These are phyloP conservation scores for Geranium brycei DNA, from an alignment of 345 rosid species.

Conservation along the genomic window DNA sequence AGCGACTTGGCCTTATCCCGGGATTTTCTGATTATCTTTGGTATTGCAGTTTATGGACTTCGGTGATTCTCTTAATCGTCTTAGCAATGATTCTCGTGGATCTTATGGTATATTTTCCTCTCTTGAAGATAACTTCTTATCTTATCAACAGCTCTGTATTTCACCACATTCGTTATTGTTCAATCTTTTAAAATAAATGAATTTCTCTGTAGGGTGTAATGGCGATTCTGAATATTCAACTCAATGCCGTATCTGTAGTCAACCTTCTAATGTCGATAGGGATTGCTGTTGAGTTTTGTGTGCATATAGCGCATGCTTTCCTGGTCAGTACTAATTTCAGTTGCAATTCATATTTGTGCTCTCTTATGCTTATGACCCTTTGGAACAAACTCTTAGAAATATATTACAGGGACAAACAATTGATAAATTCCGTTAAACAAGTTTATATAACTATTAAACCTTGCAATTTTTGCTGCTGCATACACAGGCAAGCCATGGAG, in stretches of 20 bases:
- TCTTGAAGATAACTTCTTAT: background rate
- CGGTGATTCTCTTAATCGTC: slow-evolving; percentile 64
- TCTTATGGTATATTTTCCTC: slow-evolving; percentile 55
- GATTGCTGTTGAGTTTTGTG: slow-evolving; percentile 90
- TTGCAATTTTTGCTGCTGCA: background rate
- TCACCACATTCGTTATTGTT: no score
- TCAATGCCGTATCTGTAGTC: slow-evolving; percentile 91
- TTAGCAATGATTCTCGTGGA: slow-evolving; percentile 76
- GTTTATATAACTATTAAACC: background rate
- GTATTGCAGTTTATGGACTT: slow-evolving; percentile 69
- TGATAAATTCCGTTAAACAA: background rate
- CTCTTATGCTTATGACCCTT: background rate
- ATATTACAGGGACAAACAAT: background rate
- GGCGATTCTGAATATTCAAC: slow-evolving; percentile 80
- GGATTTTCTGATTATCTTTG: slow-evolving; percentile 12
- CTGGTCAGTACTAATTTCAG: slow-evolving; percentile 38
- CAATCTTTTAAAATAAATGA: background rate
- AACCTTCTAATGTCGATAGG: slow-evolving; percentile 92
- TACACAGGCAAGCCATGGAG: slow-evolving; percentile 63
- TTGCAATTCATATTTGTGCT: background rate
- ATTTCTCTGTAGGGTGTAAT: slow-evolving; percentile 64
- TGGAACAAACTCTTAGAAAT: background rate
- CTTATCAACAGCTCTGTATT: no score
- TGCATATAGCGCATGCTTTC: slow-evolving; percentile 82
- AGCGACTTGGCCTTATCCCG: background rate